Evolutionary conservation across 208 protist genomes (phyloP).

Genomic region (Vickermania spadyakhi): DNA sequence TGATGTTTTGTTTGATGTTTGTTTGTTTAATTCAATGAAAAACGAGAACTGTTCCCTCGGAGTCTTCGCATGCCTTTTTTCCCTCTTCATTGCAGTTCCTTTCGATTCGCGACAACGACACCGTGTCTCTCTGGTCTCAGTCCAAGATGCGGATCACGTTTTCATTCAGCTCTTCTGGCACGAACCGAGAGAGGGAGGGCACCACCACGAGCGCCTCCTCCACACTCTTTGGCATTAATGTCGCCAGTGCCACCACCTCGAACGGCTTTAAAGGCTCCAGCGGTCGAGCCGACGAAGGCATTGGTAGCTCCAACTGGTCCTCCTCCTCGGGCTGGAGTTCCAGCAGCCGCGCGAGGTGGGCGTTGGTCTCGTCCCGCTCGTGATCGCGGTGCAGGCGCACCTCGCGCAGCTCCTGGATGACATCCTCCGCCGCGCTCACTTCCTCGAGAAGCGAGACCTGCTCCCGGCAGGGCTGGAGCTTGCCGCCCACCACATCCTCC

Average conservation of each 20-base stretch:
- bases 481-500: slow-evolving; percentile 15
- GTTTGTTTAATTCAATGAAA: too few species aligned
- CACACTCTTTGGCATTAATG: slow-evolving; percentile 46
- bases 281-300: background rate
- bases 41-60: too few species aligned
- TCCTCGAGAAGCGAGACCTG: slow-evolving; percentile 66
- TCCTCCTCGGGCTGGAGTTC: slow-evolving; percentile 25
- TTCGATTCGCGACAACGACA: too few species aligned
- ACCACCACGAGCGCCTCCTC: slow-evolving; percentile 64
- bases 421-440: slow-evolving; percentile 18
- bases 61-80: too few species aligned
- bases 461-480: slow-evolving; percentile 24
- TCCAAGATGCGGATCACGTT: slow-evolving; percentile 21
- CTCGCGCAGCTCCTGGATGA: slow-evolving; percentile 12
- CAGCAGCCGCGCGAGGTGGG: slow-evolving; percentile 21
- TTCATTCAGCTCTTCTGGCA: slow-evolving; percentile 39
- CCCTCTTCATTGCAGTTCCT: too few species aligned
- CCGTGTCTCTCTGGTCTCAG: background rate
- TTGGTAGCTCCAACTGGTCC: slow-evolving; percentile 3
- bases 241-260: slow-evolving; percentile 66
- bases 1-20: too few species aligned
- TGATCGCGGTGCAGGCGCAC: slow-evolving; percentile 23
- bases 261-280: slow-evolving; percentile 50
- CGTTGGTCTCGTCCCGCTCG: slow-evolving; percentile 22
- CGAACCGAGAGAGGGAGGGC: slow-evolving; percentile 67